Conservation (phyloP, 208 protist genomes). For the Leptomonas seymouri region DNA sequence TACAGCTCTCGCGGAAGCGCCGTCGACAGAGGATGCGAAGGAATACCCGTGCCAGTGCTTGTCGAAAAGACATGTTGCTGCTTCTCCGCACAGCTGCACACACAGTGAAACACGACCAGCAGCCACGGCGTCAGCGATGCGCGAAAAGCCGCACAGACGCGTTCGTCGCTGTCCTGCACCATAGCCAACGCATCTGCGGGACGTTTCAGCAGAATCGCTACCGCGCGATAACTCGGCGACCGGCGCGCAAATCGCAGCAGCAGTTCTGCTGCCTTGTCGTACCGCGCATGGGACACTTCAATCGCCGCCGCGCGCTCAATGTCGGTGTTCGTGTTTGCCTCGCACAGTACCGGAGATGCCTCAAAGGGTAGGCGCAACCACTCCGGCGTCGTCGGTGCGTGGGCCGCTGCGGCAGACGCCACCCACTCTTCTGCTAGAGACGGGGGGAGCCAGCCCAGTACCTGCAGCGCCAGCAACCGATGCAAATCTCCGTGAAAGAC, state of each 20-base stretch:
- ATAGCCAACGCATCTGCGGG: slow-evolving; percentile 32
- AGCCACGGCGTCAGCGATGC: slow-evolving; percentile 73
- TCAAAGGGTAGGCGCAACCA: slow-evolving; percentile 14
- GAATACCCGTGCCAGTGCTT: not conserved
- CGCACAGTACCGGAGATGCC: slow-evolving; percentile 17
- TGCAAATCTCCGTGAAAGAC: slow-evolving; percentile 38
- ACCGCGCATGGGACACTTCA: slow-evolving; percentile 59
- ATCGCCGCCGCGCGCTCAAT: slow-evolving; percentile 77
- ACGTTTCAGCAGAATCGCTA: slow-evolving; percentile 50
- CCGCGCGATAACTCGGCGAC: slow-evolving; percentile 40
- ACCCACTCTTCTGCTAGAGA: slow-evolving; percentile 7
- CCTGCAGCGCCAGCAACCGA: slow-evolving; percentile 62
- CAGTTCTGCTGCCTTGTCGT: slow-evolving; percentile 38
- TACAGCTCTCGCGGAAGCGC: slow-evolving; percentile 27
- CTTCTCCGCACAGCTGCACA: slow-evolving; percentile 23
- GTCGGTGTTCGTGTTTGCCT: slow-evolving; percentile 21
- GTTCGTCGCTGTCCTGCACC: slow-evolving; percentile 37
- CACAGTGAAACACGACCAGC: slow-evolving; percentile 55
- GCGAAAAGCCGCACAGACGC: slow-evolving; percentile 61
- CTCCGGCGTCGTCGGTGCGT: slow-evolving; percentile 7
- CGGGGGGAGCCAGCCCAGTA: slow-evolving; percentile 73
- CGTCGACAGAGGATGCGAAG: not conserved
- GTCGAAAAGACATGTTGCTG: not conserved
- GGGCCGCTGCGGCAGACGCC: not conserved
- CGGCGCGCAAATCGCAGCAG: slow-evolving; percentile 46